Base-by-base conservation (phyloP, 2,329 filamentous ascomycete species). In the Fusarium haematococcum region DNA sequence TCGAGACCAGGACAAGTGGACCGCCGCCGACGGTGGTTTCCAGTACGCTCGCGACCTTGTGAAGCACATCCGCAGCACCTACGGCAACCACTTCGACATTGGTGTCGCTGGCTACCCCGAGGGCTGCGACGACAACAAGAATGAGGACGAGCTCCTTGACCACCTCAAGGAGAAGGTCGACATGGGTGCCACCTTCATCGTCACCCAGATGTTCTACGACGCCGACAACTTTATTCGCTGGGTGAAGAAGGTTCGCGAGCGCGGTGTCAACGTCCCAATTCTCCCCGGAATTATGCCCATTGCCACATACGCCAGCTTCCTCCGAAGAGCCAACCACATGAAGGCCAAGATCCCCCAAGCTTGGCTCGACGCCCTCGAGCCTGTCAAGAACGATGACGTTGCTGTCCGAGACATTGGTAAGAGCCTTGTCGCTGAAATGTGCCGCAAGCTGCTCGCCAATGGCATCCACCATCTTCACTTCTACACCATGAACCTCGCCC, bases 151-250 rank as follows among this genome's bases (percentile, higher is more conserved):
- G 69, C 88, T 99, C 79, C 91, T 99, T 73, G 92, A 97, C 74
- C 97, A 98, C 82, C 85, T 99, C 80, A 98, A 98, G 86, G 94
- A 98, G 83, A 99, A 99, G 86, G 92, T 98, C 37, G 97, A 99
- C 81, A 94, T 94, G 68, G 97, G 97, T 61, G 95, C 93, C 71
- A 93, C 93, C 8, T 99, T 98, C 82, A 94, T 99, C 74, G 94
- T 99, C 63, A 98, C 97, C 0, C 97, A 99, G 85, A 99, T 99
- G 97, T 98, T 98, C 85, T 99, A 99, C 86, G 96, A 99, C 80
- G 95, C 91, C 59, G 96, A 99, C 80, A 96, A 97, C 81, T 99
- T 99, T 84, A 85, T 98, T 63, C 90, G 92, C 63, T 99, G 97
- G 97, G 93, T 97, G 41, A 87, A 90, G 76, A 97, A 94, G 81